These are phyloP conservation scores for Stemphylium beticola DNA, from an alignment of 2,329 filamentous ascomycete genomes.

Conservation along the genomic window DNA sequence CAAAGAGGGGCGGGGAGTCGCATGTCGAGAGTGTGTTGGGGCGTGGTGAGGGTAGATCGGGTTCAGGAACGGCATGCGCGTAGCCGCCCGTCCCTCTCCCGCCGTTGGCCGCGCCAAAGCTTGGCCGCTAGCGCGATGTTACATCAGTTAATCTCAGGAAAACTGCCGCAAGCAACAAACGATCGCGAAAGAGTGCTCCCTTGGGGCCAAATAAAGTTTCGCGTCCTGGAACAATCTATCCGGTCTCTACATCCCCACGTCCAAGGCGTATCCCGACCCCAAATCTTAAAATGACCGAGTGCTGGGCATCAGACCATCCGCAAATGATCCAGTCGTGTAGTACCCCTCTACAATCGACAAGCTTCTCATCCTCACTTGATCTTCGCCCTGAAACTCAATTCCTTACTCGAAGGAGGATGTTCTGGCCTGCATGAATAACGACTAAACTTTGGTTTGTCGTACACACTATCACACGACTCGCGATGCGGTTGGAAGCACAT, in stretches of 20 bases:
- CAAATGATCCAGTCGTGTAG: too few species aligned
- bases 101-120: not conserved
- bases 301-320: too few species aligned
- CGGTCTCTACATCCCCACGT: not conserved
- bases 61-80: not conserved
- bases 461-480: not conserved
- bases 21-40: not conserved
- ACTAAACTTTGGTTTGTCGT: not conserved
- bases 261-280: not conserved
- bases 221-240: not conserved
- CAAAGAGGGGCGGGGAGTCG: not conserved
- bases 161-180: not conserved
- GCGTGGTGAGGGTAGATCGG: conserved; percentile 1
- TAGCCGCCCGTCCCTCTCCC: conserved; percentile 12
- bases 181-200: not conserved
- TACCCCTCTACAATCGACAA: not conserved
- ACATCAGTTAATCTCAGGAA: not conserved
- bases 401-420: not conserved
- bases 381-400: not conserved
- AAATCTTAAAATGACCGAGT: too few species aligned
- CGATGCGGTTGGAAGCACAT: not conserved
- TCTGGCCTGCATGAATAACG: not conserved
- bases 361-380: not conserved
- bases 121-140: conserved; percentile 1
- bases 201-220: not conserved